Percentiles rank a stretch among this genome's conserved stretches.
Conservation (phyloP, 1,139 yeast genomes). For the Yamadazyma trypodendri region DNA sequence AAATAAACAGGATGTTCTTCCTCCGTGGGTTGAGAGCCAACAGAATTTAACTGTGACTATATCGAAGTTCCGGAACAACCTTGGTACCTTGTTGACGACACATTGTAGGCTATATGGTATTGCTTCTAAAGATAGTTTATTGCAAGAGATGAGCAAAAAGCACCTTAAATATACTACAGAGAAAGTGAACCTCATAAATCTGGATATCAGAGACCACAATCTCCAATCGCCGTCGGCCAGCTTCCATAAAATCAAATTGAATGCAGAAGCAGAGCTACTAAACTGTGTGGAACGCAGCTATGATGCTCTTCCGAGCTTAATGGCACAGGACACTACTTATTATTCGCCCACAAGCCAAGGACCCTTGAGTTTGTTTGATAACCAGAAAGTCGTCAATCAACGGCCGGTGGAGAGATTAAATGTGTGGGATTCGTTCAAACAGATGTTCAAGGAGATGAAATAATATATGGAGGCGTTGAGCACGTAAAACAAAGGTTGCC, state of each 20-base stretch:
- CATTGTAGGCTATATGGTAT: constrained; percentile 15
- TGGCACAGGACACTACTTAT: constrained; percentile 6
- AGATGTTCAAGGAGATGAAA: constrained; percentile 22
- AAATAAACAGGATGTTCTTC: constrained; percentile 72
- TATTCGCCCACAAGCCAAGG: constrained; percentile 15
- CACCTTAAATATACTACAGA: constrained; percentile 36
- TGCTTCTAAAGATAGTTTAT: constrained; percentile 4
- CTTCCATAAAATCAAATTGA: constrained; percentile 67
- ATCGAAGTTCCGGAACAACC: constrained; percentile 39
- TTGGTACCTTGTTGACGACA: constrained; percentile 37
- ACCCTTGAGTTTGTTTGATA: constrained; percentile 15
- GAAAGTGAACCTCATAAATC: constrained; percentile 53
- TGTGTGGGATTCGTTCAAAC: constrained; percentile 36
- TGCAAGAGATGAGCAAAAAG: constrained; percentile 8
- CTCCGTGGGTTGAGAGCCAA: constrained; percentile 89
- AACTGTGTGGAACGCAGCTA: constrained; percentile 23
- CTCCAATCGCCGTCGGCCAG: constrained; percentile 71
- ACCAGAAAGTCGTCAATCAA: constrained; percentile 15
- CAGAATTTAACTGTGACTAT: constrained; percentile 52
- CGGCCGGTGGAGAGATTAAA: constrained; percentile 23
- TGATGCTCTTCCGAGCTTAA: constrained; percentile 8
- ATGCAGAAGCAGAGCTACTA: constrained; percentile 46
- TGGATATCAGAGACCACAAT: constrained; percentile 66
- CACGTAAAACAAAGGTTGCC: too few species aligned
- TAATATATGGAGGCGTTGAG: too few species aligned